phyloP scores from a whole-genome alignment of 1,139 yeast genomes.

The Scheffersomyces segobiensis region DNA sequence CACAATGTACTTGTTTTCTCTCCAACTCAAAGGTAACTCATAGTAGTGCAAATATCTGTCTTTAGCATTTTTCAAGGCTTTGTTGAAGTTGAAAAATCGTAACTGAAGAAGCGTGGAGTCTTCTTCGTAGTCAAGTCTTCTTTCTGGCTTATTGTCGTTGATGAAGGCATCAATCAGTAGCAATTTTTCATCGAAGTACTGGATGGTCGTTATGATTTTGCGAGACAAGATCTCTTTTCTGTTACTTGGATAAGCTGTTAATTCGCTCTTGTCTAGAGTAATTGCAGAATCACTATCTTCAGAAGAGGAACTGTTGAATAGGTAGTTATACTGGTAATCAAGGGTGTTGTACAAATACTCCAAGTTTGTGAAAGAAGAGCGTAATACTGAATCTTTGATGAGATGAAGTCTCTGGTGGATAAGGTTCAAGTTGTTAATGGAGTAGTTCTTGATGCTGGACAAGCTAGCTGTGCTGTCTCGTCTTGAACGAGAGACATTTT shows the following conservation, averaged over 20 bases:
- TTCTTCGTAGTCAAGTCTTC: slow-evolving; percentile 27
- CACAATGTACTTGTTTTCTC: slow-evolving; percentile 84
- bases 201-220: slow-evolving; percentile 54
- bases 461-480: slow-evolving; percentile 30
- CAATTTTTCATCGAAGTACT: slow-evolving; percentile 57
- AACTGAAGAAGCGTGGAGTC: slow-evolving; percentile 39
- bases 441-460: slow-evolving; percentile 32
- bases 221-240: slow-evolving; percentile 37
- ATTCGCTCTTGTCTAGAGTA: background rate
- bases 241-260: slow-evolving; percentile 9
- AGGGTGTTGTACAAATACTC: slow-evolving; percentile 51
- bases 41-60: slow-evolving; percentile 66
- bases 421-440: slow-evolving; percentile 34
- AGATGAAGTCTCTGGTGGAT: slow-evolving; percentile 45
- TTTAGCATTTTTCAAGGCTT: slow-evolving; percentile 58
- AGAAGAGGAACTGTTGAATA: slow-evolving; percentile 27
- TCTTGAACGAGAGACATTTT: slow-evolving; percentile 16
- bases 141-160: slow-evolving; percentile 35
- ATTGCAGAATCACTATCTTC: slow-evolving; percentile 7
- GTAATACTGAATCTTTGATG: slow-evolving; percentile 43
- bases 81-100: slow-evolving; percentile 58
- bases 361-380: slow-evolving; percentile 43
- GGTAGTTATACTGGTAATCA: slow-evolving; percentile 55
- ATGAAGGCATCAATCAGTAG: slow-evolving; percentile 51
- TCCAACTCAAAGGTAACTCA: slow-evolving; percentile 89